Evolutionary conservation across 768 basidiomycete genomes (phyloP).

Genomic region (Lactifluus volemus): DNA sequence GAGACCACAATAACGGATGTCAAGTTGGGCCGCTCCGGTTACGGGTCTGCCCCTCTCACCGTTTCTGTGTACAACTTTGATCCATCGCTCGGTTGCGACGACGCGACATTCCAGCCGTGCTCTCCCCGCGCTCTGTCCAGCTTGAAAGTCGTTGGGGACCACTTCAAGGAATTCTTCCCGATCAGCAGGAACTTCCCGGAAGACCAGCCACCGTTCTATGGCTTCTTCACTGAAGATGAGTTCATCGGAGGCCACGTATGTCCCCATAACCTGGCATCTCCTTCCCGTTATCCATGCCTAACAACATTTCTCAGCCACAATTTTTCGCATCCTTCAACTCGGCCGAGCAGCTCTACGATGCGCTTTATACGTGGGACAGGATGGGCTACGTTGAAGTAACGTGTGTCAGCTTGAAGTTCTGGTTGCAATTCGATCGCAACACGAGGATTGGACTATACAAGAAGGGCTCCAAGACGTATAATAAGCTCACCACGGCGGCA

Average conservation of each 20-base stretch:
- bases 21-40: background rate
- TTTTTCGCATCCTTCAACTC: slow-evolving; percentile 25
- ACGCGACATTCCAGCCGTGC: slow-evolving; percentile 28
- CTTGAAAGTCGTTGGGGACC: slow-evolving; percentile 22
- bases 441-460: slow-evolving; percentile 5
- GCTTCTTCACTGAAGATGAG: slow-evolving; percentile 13
- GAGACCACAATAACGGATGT: slow-evolving; percentile 8
- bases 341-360: slow-evolving; percentile 26
- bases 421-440: slow-evolving; percentile 2
- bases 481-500: background rate
- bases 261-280: background rate
- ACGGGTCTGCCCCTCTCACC: slow-evolving; percentile 18
- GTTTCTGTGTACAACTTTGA: slow-evolving; percentile 26
- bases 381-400: slow-evolving; percentile 20
- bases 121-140: slow-evolving; percentile 26
- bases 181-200: slow-evolving; percentile 22
- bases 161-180: slow-evolving; percentile 25
- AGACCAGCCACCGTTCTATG: background rate
- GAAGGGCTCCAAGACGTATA: slow-evolving; percentile 7
- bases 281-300: background rate
- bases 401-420: slow-evolving; percentile 25
- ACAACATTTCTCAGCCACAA: slow-evolving; percentile 20
- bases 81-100: slow-evolving; percentile 23
- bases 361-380: slow-evolving; percentile 22
- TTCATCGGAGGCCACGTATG: slow-evolving; percentile 23